These are phyloP conservation scores for Pholiota molesta DNA, from an alignment of 768 basidiomycete species.

Conservation along the genomic window DNA sequence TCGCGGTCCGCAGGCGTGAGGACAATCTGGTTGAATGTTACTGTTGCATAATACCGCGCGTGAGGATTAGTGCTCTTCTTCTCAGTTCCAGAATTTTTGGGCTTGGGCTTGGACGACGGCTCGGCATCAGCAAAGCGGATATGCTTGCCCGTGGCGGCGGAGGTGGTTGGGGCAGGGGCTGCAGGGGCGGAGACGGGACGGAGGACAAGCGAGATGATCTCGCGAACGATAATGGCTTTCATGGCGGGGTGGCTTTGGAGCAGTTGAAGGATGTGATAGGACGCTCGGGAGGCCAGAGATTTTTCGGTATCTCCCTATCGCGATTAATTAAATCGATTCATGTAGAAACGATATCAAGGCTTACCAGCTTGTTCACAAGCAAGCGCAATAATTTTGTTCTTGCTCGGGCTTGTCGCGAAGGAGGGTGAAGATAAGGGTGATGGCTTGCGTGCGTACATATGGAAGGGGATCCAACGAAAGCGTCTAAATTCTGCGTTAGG, in stretches of 20 bases:
- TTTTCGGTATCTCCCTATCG: constrained; percentile 86
- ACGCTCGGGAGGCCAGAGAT: constrained; percentile 85
- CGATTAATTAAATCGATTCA: neutral
- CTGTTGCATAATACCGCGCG: constrained; percentile 87
- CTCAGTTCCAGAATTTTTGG: constrained; percentile 35
- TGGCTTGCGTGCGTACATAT: constrained; percentile 85
- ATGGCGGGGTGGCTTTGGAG: constrained; percentile 91
- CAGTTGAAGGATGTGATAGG: constrained; percentile 86
- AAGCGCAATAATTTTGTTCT: constrained; percentile 93
- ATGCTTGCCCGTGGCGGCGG: constrained; percentile 39
- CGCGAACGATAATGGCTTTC: constrained; percentile 88
- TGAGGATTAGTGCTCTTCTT: constrained; percentile 62
- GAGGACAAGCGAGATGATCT: constrained; percentile 80
- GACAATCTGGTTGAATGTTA: constrained; percentile 94
- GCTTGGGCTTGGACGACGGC: constrained; percentile 29
- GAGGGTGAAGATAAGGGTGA: constrained; percentile 77
- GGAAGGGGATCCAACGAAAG: constrained; percentile 84
- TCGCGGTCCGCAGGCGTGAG: constrained; percentile 68
- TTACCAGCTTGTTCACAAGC: constrained; percentile 91
- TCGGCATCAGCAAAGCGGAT: constrained; percentile 54
- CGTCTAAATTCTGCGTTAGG: constrained; percentile 42
- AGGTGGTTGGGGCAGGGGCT: constrained; percentile 27
- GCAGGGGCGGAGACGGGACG: constrained; percentile 51
- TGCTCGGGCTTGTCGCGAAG: constrained; percentile 93
- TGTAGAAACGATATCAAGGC: constrained; percentile 23